phyloP scores from a whole-genome alignment of 2,329 filamentous ascomycete species.

The Pestalotiopsis sp. region DNA sequence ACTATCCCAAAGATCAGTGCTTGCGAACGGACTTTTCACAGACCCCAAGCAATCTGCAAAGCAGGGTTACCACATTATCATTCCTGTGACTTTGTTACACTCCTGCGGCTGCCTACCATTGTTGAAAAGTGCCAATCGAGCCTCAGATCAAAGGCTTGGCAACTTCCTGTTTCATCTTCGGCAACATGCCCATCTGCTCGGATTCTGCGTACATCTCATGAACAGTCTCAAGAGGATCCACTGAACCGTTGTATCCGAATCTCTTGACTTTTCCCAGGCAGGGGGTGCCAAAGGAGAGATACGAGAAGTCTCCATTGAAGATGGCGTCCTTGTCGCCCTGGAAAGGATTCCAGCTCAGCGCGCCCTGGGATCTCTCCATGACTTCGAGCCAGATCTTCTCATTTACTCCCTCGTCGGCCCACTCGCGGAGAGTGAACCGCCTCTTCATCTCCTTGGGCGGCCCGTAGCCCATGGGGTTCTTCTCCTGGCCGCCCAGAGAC shows the following conservation, averaged over 20 bases:
- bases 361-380: neutral
- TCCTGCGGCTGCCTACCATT: too few species aligned
- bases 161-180: neutral
- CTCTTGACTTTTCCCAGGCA: neutral
- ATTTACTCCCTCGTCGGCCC: neutral
- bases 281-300: neutral
- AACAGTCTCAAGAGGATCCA: neutral
- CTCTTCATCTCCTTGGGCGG: neutral
- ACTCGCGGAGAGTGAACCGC: neutral
- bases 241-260: neutral
- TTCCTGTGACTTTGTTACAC: too few species aligned
- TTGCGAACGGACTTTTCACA: too few species aligned
- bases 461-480: neutral
- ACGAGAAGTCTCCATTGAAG: too few species aligned
- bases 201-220: neutral
- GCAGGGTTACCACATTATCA: neutral
- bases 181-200: neutral
- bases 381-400: neutral
- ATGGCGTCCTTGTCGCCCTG: neutral
- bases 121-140: too few species aligned
- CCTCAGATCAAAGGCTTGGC: neutral
- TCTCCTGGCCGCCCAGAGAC: neutral
- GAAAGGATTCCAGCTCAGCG: neutral
- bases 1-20: too few species aligned
- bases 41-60: neutral